Percentiles rank a stretch among this genome's conserved stretches.
phyloP scores from a whole-genome alignment of 2,329 filamentous ascomycete species.

The Talaromyces sp. region DNA sequence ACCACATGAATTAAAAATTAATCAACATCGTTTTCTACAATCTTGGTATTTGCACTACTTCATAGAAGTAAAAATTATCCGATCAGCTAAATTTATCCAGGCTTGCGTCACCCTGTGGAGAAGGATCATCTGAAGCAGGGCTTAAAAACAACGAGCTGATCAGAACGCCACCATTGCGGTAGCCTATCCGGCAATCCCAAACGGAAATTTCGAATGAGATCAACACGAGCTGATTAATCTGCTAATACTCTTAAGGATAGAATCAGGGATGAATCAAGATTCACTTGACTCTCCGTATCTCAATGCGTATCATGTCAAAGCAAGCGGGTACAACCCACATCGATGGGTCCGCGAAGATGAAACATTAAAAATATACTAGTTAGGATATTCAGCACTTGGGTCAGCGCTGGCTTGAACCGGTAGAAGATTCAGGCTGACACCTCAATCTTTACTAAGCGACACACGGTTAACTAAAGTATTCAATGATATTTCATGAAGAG shows the following conservation, averaged over 20 bases:
- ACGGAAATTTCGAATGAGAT: background rate
- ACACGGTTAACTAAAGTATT: background rate
- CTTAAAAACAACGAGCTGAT: conserved; percentile 1
- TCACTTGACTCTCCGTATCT: background rate
- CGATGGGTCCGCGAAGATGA: background rate
- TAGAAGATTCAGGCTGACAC: background rate
- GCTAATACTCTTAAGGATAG: background rate
- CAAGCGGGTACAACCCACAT: background rate
- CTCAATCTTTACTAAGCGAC: background rate
- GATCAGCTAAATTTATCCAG: background rate
- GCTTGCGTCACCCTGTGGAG: conserved; percentile 4
- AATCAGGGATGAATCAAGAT: background rate
- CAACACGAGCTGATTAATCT: background rate
- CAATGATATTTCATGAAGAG: background rate
- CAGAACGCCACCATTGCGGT: background rate
- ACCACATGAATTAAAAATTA: too few relatives aligned
- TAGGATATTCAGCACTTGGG: background rate
- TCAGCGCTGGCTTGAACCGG: background rate
- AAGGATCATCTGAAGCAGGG: background rate
- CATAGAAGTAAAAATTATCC: background rate
- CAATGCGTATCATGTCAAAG: background rate
- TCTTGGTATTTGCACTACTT: background rate
- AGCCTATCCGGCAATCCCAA: background rate
- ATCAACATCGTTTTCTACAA: background rate
- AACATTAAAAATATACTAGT: background rate